These are phyloP conservation scores for Aspergillus melleus DNA, from an alignment of 2,329 filamentous ascomycete species.

Conservation along the genomic window DNA sequence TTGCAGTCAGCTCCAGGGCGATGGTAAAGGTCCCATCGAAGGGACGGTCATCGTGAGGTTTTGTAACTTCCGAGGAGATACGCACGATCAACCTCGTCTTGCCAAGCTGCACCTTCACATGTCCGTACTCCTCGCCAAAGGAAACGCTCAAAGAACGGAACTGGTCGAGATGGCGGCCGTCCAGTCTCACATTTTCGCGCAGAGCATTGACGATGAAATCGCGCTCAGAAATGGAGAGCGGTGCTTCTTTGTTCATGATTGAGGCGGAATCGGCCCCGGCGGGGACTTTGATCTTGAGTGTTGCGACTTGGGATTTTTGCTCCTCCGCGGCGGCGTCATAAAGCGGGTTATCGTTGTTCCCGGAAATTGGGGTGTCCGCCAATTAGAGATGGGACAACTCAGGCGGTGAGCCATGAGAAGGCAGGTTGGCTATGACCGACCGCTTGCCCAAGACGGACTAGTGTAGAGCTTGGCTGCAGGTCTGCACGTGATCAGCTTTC, in stretches of 20 bases:
- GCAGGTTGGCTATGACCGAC: too few relatives aligned
- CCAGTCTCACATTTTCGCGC: slow-evolving; percentile 75
- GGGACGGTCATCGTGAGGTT: slow-evolving; percentile 81
- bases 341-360: slow-evolving; percentile 12
- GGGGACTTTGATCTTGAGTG: slow-evolving; percentile 9
- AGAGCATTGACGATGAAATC: slow-evolving; percentile 83
- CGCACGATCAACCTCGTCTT: slow-evolving; percentile 83
- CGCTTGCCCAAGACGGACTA: too few relatives aligned
- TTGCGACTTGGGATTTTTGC: slow-evolving; percentile 8
- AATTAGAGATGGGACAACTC: neutral
- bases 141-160: slow-evolving; percentile 74
- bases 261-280: slow-evolving; percentile 24
- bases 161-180: slow-evolving; percentile 78
- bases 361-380: too few relatives aligned
- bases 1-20: slow-evolving; percentile 83
- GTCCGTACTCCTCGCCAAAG: slow-evolving; percentile 89
- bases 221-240: slow-evolving; percentile 85
- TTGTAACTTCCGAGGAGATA: slow-evolving; percentile 83
- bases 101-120: slow-evolving; percentile 81
- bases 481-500: neutral
- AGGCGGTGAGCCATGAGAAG: slow-evolving; percentile 10
- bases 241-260: slow-evolving; percentile 85
- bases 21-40: slow-evolving; percentile 97
- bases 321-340: slow-evolving; percentile 21
- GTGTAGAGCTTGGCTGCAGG: too few relatives aligned